Conservation (phyloP, 2,329 filamentous ascomycete genomes). For the Arthroderma uncinatum region DNA sequence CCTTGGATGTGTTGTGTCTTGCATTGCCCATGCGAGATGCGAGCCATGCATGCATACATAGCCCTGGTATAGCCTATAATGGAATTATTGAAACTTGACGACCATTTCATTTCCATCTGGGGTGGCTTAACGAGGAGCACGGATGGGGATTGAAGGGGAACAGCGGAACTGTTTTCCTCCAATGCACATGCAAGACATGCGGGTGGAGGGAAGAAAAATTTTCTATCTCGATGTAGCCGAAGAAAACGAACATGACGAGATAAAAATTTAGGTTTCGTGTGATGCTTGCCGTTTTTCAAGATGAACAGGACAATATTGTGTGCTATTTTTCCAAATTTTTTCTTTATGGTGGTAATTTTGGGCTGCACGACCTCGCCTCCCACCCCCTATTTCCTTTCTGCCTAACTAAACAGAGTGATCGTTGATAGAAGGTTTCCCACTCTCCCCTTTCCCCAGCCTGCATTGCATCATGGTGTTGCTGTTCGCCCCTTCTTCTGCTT, state of each 20-base stretch:
- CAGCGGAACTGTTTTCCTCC: not conserved
- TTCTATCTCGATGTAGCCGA: not conserved
- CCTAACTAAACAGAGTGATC: not conserved
- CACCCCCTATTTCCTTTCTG: slow-evolving; percentile 2
- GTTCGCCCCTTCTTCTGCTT: not conserved
- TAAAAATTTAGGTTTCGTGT: not conserved
- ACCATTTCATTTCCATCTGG: slow-evolving; percentile 1
- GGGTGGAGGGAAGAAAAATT: not conserved
- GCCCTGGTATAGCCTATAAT: not conserved
- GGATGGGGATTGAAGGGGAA: not conserved
- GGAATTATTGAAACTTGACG: not conserved
- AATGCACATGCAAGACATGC: not conserved
- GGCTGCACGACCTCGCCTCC: not conserved
- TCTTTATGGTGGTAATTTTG: not conserved
- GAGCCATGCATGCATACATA: slow-evolving; percentile 2
- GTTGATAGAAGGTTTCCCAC: not conserved
- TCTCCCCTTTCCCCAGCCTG: not conserved
- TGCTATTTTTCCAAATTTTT: not conserved
- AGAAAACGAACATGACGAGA: not conserved
- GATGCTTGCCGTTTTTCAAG: not conserved
- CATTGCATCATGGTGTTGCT: not conserved
- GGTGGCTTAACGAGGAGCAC: not conserved
- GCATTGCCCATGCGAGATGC: slow-evolving; percentile 4
- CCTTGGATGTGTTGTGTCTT: not conserved
- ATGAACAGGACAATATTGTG: not conserved